Conservation (phyloP, 441 rosid species). For the Geranium incanum region DNA sequence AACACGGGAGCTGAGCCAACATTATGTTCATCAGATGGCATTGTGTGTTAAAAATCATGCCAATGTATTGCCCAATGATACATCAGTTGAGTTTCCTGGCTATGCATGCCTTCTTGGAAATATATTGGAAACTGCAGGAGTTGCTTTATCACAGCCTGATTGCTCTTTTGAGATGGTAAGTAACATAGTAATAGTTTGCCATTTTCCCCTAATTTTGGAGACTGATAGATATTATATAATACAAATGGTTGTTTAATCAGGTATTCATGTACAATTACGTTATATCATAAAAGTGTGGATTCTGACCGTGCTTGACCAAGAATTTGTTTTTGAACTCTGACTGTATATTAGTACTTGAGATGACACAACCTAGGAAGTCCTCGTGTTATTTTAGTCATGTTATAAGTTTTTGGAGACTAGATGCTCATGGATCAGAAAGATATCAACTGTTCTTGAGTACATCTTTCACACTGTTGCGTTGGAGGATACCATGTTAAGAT, state of each 20-base stretch:
- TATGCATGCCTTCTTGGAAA: constrained; percentile 93
- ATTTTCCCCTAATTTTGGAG: constrained; percentile 5
- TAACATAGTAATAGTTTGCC: constrained; percentile 9
- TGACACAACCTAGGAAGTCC: neutral
- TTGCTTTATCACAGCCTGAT: constrained; percentile 63
- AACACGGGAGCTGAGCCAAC: constrained; percentile 48
- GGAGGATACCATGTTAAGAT: no score
- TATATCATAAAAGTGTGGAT: neutral
- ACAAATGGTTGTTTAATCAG: neutral
- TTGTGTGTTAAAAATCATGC: constrained; percentile 49
- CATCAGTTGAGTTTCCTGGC: constrained; percentile 56
- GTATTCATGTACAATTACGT: neutral
- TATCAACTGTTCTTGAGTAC: no score
- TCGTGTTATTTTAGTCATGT: no score
- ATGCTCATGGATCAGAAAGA: no score
- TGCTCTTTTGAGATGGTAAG: constrained; percentile 83
- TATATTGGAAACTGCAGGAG: constrained; percentile 71
- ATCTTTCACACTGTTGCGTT: no score
- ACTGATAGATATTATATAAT: neutral
- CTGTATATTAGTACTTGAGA: neutral
- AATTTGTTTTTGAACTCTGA: neutral
- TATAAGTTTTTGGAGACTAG: no score
- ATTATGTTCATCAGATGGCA: constrained; percentile 75
- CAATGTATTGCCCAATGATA: constrained; percentile 55
- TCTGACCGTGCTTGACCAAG: neutral